These are phyloP conservation scores for Mucor racemosus DNA, from an alignment of 371 early-diverging fungal species.

Conservation along the genomic window DNA sequence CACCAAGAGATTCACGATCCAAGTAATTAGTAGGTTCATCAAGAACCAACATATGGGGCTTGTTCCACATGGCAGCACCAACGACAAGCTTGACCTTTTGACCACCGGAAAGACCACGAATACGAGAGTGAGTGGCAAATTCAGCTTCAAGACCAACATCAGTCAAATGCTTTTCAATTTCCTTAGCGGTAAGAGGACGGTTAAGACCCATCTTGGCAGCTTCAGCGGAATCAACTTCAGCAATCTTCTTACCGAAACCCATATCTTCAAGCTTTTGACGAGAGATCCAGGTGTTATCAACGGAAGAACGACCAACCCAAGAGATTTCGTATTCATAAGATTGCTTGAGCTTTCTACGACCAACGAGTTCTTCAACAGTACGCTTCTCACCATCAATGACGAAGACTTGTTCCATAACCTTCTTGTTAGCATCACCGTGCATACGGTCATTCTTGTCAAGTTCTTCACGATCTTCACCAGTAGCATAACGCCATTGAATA, in stretches of 20 bases:
- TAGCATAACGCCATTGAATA: conserved; percentile 84
- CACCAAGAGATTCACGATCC: conserved; percentile 79
- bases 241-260: conserved; percentile 71
- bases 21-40: conserved; percentile 91
- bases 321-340: conserved; percentile 71
- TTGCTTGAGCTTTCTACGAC: conserved; percentile 73
- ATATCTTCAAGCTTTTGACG: conserved; percentile 69
- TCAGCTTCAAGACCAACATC: conserved; percentile 74
- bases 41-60: conserved; percentile 85
- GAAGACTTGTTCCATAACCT: conserved; percentile 62
- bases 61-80: conserved; percentile 84
- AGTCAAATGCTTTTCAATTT: conserved; percentile 71
- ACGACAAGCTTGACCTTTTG: conserved; percentile 91
- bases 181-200: conserved; percentile 66
- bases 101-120: conserved; percentile 88
- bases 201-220: conserved; percentile 67
- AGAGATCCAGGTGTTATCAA: conserved; percentile 74
- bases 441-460: conserved; percentile 66
- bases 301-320: conserved; percentile 63
- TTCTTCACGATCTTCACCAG: conserved; percentile 82
- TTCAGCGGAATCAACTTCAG: conserved; percentile 66
- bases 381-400: conserved; percentile 69
- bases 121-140: conserved; percentile 81
- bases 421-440: conserved; percentile 67
- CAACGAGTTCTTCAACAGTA: conserved; percentile 60